These are phyloP conservation scores for Populus trichocarpa DNA, from an alignment of 441 rosid species.

Conservation along the genomic window DNA sequence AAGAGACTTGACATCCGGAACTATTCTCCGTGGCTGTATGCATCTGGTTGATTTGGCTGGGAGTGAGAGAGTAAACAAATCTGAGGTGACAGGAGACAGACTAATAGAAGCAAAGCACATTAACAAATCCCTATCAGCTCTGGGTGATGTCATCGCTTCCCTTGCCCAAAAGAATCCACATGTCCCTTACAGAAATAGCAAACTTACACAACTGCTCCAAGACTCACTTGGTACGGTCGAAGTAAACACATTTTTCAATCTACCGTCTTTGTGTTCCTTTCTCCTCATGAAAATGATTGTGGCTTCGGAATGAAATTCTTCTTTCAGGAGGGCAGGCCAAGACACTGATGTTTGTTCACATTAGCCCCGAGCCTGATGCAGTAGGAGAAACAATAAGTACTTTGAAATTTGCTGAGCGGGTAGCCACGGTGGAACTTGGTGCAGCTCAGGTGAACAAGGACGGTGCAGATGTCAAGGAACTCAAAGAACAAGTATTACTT, in stretches of 20 bases:
- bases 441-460: slow-evolving; percentile 56
- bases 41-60: no score
- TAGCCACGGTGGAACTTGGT: slow-evolving; percentile 56
- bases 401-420: slow-evolving; percentile 90
- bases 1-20: slow-evolving; percentile 71
- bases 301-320: slow-evolving; percentile 11
- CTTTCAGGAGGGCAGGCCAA: slow-evolving; percentile 86
- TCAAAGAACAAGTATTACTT: slow-evolving; percentile 65
- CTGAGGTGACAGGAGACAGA: no score
- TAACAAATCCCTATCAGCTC: no score
- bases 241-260: background rate
- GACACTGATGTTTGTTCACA: slow-evolving; percentile 88
- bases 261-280: background rate
- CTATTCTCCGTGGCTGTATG: slow-evolving; percentile 40
- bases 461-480: slow-evolving; percentile 68
- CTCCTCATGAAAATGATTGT: slow-evolving; percentile 7
- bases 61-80: no score
- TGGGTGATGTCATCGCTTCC: no score
- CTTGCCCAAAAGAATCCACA: no score
- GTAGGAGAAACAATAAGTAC: slow-evolving; percentile 82
- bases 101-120: no score
- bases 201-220: no score
- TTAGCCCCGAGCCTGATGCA: slow-evolving; percentile 82
- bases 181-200: no score
- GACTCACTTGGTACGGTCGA: no score